phyloP scores from a whole-genome alignment of 495 filamentous ascomycete species.

The Coniosporium apollinis region DNA sequence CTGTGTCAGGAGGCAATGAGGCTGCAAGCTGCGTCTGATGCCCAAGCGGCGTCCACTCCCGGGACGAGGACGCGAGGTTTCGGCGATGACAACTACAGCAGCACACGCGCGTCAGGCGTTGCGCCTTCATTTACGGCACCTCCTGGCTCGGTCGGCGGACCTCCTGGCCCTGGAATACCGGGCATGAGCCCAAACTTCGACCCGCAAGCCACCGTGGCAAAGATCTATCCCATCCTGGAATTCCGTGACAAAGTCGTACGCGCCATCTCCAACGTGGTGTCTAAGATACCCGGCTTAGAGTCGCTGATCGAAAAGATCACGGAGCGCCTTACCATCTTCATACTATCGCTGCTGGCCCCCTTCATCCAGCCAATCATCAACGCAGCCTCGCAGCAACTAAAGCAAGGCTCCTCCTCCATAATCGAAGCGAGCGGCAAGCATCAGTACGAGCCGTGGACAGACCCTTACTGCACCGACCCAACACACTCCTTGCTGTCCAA shows the following conservation, averaged over 20 bases:
- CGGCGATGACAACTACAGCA: slow-evolving; percentile 4
- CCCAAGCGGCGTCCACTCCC: slow-evolving; percentile 37
- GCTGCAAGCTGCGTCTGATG: slow-evolving; percentile 58
- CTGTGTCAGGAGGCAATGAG: slow-evolving; percentile 61
- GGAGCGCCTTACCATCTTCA: slow-evolving; percentile 77
- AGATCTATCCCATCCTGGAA: slow-evolving; percentile 87
- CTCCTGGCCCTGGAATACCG: slow-evolving; percentile 38
- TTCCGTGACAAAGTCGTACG: slow-evolving; percentile 90
- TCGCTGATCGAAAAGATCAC: slow-evolving; percentile 74
- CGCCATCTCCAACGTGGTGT: slow-evolving; percentile 62
- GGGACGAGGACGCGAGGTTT: not conserved
- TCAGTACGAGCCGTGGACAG: slow-evolving; percentile 83
- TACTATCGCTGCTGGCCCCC: slow-evolving; percentile 76
- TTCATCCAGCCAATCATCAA: slow-evolving; percentile 84
- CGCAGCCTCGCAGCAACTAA: slow-evolving; percentile 63
- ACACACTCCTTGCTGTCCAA: slow-evolving; percentile 92
- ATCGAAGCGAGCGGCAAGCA: slow-evolving; percentile 65
- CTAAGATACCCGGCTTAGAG: slow-evolving; percentile 84
- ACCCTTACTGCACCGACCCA: slow-evolving; percentile 70
- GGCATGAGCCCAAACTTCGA: slow-evolving; percentile 65
- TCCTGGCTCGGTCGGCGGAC: slow-evolving; percentile 31
- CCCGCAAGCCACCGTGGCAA: slow-evolving; percentile 57
- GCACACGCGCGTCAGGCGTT: not conserved
- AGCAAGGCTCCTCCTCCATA: slow-evolving; percentile 64
- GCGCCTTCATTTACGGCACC: slow-evolving; percentile 26